Base-by-base conservation (phyloP, 345 rosid species). In the Citrus maxima region DNA sequence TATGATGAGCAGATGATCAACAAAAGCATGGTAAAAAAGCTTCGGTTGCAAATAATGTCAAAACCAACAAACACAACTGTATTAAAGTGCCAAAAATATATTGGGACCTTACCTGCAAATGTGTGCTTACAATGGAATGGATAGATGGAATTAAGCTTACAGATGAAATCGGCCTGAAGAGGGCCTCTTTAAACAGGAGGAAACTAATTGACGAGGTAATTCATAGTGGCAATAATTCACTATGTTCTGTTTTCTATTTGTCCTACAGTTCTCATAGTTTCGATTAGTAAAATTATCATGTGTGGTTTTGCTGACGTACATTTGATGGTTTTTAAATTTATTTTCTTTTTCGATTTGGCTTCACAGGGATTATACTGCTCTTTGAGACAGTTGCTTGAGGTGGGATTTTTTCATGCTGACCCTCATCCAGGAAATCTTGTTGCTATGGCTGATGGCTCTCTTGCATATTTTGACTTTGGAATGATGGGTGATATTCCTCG, bases 341-440 rank as follows among this genome's bases (percentile, higher is more conserved):
- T 67, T 10, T 46, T 65, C 67, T 18, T 13, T 72, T 76, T 75
- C 21, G 5, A 73, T 76, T 73, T 66, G 78, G 75, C 72, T 74
- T 84, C 46, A 51, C 81, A 94, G 98, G 99, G 98, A 58, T 82
- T 96, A 77, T 91, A 90, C 78, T 91, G 98, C 90, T 96, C 99
- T 40, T 85, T 93, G 82, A 92, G 91, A 86, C 99, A 96, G 80
- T 85, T 96, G 84, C 98, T 96, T 76, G 98, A 96, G 87, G 92
- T 88, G 61, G 99, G 99, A 72, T 96, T 91, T 87, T 96, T 96
- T 84, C 99, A 96, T 85, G 99, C 99, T 55, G 99, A 96, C 84
- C 98, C 98, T 16, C 98, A 96, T 85, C 99, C 99, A 76, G 99
- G 99, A 86, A 96, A 96, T 78, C 98, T 96, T 79, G 95, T 94